A percentile compares a stretch with the other conserved stretches of the same genome.
Conservation (phyloP, 176 grass and related monocot genomes). For the Oryza meridionalis region DNA sequence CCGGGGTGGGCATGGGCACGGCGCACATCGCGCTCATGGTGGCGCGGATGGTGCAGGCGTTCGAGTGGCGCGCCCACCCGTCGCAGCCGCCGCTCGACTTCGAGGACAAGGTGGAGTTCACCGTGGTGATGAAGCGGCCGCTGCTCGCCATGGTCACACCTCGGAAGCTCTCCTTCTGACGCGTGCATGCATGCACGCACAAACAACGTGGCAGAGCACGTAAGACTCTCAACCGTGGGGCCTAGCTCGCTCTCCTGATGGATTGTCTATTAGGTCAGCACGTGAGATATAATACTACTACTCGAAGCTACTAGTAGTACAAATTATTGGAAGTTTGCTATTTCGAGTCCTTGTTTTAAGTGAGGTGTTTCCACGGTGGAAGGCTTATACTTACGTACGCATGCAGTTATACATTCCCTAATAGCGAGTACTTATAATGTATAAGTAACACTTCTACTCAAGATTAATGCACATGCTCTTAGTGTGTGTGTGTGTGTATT, state of each 20-base stretch:
- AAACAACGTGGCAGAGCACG: neutral
- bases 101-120: constrained; percentile 94
- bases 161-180: constrained; percentile 60
- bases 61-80: constrained; percentile 82
- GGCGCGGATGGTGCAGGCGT: constrained; percentile 86
- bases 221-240: no score
- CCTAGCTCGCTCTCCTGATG: neutral
- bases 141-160: constrained; percentile 70
- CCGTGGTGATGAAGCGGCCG: constrained; percentile 79
- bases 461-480: neutral
- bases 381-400: no score
- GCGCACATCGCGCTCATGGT: constrained; percentile 88
- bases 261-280: neutral
- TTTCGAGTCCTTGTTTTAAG: no score
- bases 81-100: constrained; percentile 76
- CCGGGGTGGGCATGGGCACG: constrained; percentile 79
- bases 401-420: no score
- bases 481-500: no score
- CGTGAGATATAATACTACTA: neutral
- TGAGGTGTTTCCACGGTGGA: no score
- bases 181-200: no score
- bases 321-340: no score
- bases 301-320: no score
- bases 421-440: no score
- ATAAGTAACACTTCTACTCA: no score